A percentile compares a stretch with the other conserved stretches of the same genome.
Evolutionary conservation across 2,329 filamentous ascomycete species (phyloP).

Genomic region (Alternaria dauci): DNA sequence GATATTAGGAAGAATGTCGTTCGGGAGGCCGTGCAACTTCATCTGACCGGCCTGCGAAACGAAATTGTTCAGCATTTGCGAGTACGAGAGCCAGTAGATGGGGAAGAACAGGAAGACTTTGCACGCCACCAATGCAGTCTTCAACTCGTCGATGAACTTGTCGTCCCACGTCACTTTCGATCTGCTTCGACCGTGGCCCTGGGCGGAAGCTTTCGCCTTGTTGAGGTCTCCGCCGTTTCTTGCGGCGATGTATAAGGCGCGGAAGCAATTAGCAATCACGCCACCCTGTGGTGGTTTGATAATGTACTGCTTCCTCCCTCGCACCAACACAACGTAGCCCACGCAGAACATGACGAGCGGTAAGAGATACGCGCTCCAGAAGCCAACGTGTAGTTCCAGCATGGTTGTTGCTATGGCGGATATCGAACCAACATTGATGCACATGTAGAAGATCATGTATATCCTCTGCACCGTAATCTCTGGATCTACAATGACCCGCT

Average conservation of each 20-base stretch:
- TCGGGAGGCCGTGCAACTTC: slow-evolving; percentile 57
- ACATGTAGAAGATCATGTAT: slow-evolving; percentile 72
- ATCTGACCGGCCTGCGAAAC: slow-evolving; percentile 59
- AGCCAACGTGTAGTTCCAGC: slow-evolving; percentile 74
- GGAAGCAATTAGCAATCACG: slow-evolving; percentile 59
- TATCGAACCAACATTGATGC: slow-evolving; percentile 76
- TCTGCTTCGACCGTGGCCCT: slow-evolving; percentile 51
- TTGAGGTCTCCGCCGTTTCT: slow-evolving; percentile 63
- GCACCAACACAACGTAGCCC: slow-evolving; percentile 63
- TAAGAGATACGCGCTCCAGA: slow-evolving; percentile 73
- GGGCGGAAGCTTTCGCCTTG: slow-evolving; percentile 69
- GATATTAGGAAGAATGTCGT: slow-evolving; percentile 60
- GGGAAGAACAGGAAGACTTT: slow-evolving; percentile 68
- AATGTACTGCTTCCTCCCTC: slow-evolving; percentile 46
- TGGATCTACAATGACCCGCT: slow-evolving; percentile 56
- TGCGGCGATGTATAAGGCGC: slow-evolving; percentile 64
- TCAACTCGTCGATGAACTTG: slow-evolving; percentile 75
- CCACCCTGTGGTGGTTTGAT: slow-evolving; percentile 51
- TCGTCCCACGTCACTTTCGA: slow-evolving; percentile 67
- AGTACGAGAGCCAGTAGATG: slow-evolving; percentile 57
- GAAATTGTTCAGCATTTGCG: slow-evolving; percentile 60
- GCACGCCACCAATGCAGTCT: slow-evolving; percentile 71
- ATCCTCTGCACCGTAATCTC: slow-evolving; percentile 58
- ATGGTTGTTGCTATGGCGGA: slow-evolving; percentile 74
- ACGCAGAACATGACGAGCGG: slow-evolving; percentile 71